Percentiles rank a stretch among this genome's conserved stretches.
phyloP scores from a whole-genome alignment of 768 basidiomycete species.

The Myochromella boudieri region DNA sequence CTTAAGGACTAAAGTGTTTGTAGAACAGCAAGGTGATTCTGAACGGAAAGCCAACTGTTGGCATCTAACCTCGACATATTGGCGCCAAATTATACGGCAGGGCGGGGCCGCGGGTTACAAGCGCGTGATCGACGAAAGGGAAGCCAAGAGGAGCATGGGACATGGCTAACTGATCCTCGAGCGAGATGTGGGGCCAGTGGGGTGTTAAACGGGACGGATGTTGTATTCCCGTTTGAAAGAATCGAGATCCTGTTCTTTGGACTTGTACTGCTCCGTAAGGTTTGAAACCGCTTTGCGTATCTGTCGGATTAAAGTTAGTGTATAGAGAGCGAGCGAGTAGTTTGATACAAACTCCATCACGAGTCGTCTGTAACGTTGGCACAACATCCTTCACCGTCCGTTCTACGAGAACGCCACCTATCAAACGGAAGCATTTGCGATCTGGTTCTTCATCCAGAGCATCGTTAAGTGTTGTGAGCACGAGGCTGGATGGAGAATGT shows the following conservation, averaged over 20 bases:
- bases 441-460: slow-evolving; percentile 79
- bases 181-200: not conserved
- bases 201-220: slow-evolving; percentile 56
- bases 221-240: slow-evolving; percentile 76
- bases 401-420: slow-evolving; percentile 95
- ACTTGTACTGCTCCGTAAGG: slow-evolving; percentile 85
- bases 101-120: slow-evolving; percentile 1
- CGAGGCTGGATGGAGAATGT: slow-evolving; percentile 55
- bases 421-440: slow-evolving; percentile 94
- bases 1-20: too few species aligned
- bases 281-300: slow-evolving; percentile 79
- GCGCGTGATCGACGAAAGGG: slow-evolving; percentile 1
- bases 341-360: slow-evolving; percentile 69
- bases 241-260: slow-evolving; percentile 83
- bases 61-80: slow-evolving; percentile 1
- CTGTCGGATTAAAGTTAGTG: slow-evolving; percentile 37
- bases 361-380: slow-evolving; percentile 86
- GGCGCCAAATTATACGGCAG: slow-evolving; percentile 1
- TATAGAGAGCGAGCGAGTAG: slow-evolving; percentile 8
- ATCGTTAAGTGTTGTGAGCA: slow-evolving; percentile 84
- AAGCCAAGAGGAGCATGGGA: not conserved
- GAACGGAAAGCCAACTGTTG: too few species aligned
- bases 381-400: slow-evolving; percentile 94
- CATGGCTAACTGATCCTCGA: not conserved
- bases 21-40: too few species aligned